A percentile compares a stretch with the other conserved stretches of the same genome.
Conservation (phyloP, 202 grass and related monocot genomes). For the Hordeum pubiflorum region DNA sequence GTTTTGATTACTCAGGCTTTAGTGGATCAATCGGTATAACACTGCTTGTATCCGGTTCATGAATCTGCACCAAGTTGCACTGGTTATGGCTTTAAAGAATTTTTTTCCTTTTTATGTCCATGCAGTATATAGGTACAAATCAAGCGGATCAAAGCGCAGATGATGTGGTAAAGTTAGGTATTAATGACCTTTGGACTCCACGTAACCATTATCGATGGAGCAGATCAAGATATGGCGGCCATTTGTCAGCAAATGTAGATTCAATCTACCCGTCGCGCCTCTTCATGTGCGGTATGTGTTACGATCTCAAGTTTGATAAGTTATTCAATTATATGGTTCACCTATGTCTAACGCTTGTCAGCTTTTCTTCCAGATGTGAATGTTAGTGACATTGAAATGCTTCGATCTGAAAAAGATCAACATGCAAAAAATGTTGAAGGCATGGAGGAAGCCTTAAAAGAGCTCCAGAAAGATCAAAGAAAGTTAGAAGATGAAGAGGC, state of each 20-base stretch:
- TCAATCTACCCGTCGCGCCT: constrained; percentile 44
- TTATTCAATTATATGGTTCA: background rate
- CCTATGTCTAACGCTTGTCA: constrained; percentile 23
- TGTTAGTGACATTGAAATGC: constrained; percentile 57
- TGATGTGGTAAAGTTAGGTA: constrained; percentile 44
- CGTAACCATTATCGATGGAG: constrained; percentile 84
- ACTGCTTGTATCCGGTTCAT: constrained; percentile 24
- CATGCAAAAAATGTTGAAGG: constrained; percentile 33
- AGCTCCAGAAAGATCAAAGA: constrained; percentile 43
- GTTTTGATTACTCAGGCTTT: constrained; percentile 74
- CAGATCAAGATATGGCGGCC: constrained; percentile 64
- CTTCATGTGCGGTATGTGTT: constrained; percentile 67
- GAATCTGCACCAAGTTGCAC: background rate
- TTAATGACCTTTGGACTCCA: constrained; percentile 83
- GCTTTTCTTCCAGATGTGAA: constrained; percentile 49
- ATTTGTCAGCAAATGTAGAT: constrained; percentile 61
- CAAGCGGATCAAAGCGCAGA: constrained; percentile 63
- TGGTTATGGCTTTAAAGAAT: constrained; percentile 5
- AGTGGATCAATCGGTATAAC: constrained; percentile 64
- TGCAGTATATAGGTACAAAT: constrained; percentile 81
- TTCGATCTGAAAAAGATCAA: constrained; percentile 40
- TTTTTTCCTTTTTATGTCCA: constrained; percentile 2
- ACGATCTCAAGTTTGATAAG: background rate
- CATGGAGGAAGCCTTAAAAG: constrained; percentile 41
- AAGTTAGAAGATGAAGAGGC: constrained; percentile 81